A percentile compares a stretch with the other conserved stretches of the same genome.
phyloP scores from a whole-genome alignment of 805 yeast genomes.

The Kluyveromyces starmeri region DNA sequence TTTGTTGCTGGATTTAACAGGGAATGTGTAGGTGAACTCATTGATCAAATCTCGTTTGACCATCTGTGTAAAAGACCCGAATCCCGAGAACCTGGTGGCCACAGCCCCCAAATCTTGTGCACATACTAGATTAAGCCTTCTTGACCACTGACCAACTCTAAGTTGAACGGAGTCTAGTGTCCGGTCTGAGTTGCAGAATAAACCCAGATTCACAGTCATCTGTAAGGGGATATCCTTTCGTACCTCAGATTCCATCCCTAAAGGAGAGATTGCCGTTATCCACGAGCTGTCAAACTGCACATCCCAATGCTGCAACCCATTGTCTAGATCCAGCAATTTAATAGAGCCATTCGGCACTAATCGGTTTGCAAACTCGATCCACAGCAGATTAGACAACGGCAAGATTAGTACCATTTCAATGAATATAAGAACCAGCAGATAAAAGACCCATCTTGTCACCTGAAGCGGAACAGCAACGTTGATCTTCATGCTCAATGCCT shows the following conservation, averaged over 20 bases:
- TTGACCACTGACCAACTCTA: background rate
- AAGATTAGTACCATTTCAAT: constrained; percentile 20
- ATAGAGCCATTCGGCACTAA: constrained; percentile 15
- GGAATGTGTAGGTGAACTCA: constrained; percentile 1
- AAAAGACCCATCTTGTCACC: constrained; percentile 23
- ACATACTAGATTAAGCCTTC: background rate
- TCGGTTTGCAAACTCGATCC: constrained; percentile 22
- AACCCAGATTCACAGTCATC: background rate
- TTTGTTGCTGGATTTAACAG: background rate
- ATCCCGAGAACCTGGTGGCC: background rate
- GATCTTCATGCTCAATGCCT: too few species aligned
- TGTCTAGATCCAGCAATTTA: background rate
- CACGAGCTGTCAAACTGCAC: constrained; percentile 1
- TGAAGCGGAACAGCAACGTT: constrained; percentile 25
- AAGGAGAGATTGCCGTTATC: background rate
- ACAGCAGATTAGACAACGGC: constrained; percentile 23
- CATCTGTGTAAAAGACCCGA: background rate
- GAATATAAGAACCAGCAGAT: constrained; percentile 11
- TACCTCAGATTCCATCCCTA: background rate
- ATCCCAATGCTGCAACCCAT: background rate
- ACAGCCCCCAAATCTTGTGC: background rate
- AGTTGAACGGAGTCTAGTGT: background rate
- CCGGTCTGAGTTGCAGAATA: constrained; percentile 1
- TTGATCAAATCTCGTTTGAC: constrained; percentile 3
- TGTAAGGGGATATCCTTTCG: constrained; percentile 2